Evolutionary conservation across 176 grass and related monocot genomes (phyloP).

Genomic region (Lolium perenne): DNA sequence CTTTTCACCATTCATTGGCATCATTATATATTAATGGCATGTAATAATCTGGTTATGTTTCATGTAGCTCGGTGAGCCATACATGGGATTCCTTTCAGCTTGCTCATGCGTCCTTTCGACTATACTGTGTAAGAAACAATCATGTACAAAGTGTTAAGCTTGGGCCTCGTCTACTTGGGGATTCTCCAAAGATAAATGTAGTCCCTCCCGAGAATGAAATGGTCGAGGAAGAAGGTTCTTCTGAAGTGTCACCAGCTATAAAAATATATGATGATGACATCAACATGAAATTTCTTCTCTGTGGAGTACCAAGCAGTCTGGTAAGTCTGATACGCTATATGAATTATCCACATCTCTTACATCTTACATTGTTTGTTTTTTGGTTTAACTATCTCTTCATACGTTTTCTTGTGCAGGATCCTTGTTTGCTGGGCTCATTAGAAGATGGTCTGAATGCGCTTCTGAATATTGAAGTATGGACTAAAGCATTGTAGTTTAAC

Average conservation of each 20-base stretch:
- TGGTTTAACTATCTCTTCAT: background rate
- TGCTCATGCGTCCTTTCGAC: constrained; percentile 88
- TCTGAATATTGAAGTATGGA: constrained; percentile 87
- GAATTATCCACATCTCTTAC: constrained; percentile 34
- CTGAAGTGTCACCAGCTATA: constrained; percentile 68
- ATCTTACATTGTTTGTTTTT: constrained; percentile 29
- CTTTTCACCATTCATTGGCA: constrained; percentile 34
- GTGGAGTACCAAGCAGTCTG: constrained; percentile 75
- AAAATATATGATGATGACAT: constrained; percentile 87
- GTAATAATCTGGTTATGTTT: constrained; percentile 38
- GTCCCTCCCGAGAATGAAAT: constrained; percentile 56
- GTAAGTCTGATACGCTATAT: constrained; percentile 52
- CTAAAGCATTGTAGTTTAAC: constrained; percentile 19
- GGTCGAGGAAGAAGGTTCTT: constrained; percentile 61
- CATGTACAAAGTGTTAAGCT: constrained; percentile 80
- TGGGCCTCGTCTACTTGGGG: constrained; percentile 84
- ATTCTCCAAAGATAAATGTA: constrained; percentile 93
- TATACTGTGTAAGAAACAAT: constrained; percentile 88
- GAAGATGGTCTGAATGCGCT: constrained; percentile 97
- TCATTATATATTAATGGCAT: background rate
- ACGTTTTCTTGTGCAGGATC: constrained; percentile 61
- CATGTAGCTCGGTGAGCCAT: constrained; percentile 90
- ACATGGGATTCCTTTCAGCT: constrained; percentile 99
- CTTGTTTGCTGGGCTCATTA: constrained; percentile 81
- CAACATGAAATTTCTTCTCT: constrained; percentile 88